Base-by-base conservation (phyloP, 176 grass and related monocot genomes). In the Carex kokanica region DNA sequence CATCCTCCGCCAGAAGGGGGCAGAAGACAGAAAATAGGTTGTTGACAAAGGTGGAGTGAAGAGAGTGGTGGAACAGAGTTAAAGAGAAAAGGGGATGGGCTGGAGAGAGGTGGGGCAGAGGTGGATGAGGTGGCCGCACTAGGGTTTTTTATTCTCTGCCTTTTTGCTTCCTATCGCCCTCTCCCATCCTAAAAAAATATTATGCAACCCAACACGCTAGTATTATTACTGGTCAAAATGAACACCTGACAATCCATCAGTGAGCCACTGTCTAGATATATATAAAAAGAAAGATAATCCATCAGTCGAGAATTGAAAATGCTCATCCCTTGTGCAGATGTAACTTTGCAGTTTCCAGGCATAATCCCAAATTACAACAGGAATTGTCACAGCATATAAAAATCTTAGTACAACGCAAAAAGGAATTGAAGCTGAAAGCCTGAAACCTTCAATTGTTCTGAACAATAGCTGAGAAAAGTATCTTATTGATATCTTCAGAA, bases 391-490 rank as follows among this genome's bases (percentile, higher is more conserved):
- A 60, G 29, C 51, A 60, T 32, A 58, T n/a, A 15, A 21, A 20
- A 60, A 58, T 80, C 49, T 59, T 60, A n/a, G 34, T 21, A 70
- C 2, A 70, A 58, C 41, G 10, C 14, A 25, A 62, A 61, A 53
- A 32, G 23, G 21, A 49, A 29, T 77, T 29, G 49, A 72, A 55
- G 23, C 72, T 24, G 0, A 29, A 52, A 6, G 13, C 9, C 16
- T 53, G 45, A 52, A 62, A 82, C 7, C 62, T 47, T 90, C 82
- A 89, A 59, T 85, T 83, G 25, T 88, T 88, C 78, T 91, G 88
- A 57, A 93, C 63, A 31, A 98, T 74, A 29, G 95, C 51, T 0
- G 92, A 90, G 81, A 98, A 93, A 47, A 98, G 67, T 78, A 94
- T 88, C 79, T 93, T 82, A 79, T 98, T 94, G 23, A 90, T 88